Percentiles rank a stretch among this genome's conserved stretches.
Evolutionary conservation across 1,139 yeast species (phyloP).

Genomic region (Taphrina communis): DNA sequence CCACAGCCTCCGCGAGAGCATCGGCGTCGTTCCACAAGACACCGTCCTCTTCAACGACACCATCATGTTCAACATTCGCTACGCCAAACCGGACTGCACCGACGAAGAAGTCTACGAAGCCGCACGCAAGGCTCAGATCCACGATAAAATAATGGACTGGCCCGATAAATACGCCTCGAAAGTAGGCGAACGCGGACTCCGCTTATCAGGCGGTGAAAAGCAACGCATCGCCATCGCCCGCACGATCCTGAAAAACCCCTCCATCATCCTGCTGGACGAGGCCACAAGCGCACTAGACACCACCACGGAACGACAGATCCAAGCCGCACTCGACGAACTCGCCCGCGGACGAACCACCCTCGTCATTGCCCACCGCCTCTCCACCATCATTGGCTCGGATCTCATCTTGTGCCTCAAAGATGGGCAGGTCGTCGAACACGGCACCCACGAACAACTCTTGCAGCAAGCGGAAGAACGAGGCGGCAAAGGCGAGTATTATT

Average conservation of each 20-base stretch:
- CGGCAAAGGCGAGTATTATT: constrained; percentile 66
- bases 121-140: constrained; percentile 72
- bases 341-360: constrained; percentile 87
- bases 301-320: constrained; percentile 61
- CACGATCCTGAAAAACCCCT: constrained; percentile 76
- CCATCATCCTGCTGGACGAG: constrained; percentile 75
- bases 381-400: constrained; percentile 75
- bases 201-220: constrained; percentile 87
- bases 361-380: constrained; percentile 82
- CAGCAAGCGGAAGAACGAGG: constrained; percentile 49
- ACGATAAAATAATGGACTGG: constrained; percentile 64
- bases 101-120: constrained; percentile 73
- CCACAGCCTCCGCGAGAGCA: constrained; percentile 70
- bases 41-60: constrained; percentile 94
- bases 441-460: constrained; percentile 63
- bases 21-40: constrained; percentile 98
- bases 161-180: constrained; percentile 67
- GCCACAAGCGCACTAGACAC: constrained; percentile 83
- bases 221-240: constrained; percentile 86
- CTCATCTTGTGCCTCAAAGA: constrained; percentile 74
- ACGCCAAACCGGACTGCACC: constrained; percentile 76
- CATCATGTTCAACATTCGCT: constrained; percentile 82
- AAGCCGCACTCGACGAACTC: constrained; percentile 65
- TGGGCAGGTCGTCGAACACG: constrained; percentile 72
- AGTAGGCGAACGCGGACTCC: constrained; percentile 84